Evolutionary conservation across 768 basidiomycete genomes (phyloP).

Genomic region (Mrakia hoshinonis): DNA sequence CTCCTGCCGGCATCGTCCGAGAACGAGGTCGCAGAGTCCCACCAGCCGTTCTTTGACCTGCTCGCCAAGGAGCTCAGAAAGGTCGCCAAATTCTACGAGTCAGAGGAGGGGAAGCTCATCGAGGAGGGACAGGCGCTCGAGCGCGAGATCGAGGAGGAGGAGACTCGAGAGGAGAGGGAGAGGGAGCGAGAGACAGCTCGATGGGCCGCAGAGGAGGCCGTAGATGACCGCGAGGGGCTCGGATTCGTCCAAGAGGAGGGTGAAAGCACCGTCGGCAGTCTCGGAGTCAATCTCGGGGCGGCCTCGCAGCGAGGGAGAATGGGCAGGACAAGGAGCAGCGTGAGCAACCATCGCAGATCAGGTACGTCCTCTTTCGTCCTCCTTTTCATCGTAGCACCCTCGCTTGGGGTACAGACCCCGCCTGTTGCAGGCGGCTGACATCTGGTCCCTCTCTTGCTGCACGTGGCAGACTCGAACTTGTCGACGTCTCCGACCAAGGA

Average conservation of each 20-base stretch:
- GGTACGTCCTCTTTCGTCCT: neutral
- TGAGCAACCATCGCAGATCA: neutral
- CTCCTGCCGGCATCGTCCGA: constrained; percentile 34
- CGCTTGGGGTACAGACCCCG: neutral
- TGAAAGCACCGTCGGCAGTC: constrained; percentile 28
- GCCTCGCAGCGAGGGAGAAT: neutral
- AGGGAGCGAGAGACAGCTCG: constrained; percentile 35
- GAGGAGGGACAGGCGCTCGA: constrained; percentile 37
- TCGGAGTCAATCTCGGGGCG: neutral
- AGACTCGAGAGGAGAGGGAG: constrained; percentile 31
- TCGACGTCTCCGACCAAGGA: constrained; percentile 17
- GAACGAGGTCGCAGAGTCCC: constrained; percentile 33
- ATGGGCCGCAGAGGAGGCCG: constrained; percentile 24
- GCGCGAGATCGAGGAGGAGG: constrained; percentile 36
- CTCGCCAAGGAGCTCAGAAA: constrained; percentile 76
- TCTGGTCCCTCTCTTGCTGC: too few species aligned
- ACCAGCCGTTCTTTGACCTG: constrained; percentile 39
- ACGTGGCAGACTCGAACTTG: neutral
- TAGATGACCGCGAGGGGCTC: constrained; percentile 17
- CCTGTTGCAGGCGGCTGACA: neutral
- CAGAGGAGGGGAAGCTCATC: constrained; percentile 62
- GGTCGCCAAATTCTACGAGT: constrained; percentile 66
- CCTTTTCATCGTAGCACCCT: too few species aligned
- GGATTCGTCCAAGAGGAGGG: constrained; percentile 27
- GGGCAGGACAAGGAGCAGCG: neutral